Base-by-base conservation (phyloP, 1,284 basidiomycete species). In the Austropuccinia psidii region DNA sequence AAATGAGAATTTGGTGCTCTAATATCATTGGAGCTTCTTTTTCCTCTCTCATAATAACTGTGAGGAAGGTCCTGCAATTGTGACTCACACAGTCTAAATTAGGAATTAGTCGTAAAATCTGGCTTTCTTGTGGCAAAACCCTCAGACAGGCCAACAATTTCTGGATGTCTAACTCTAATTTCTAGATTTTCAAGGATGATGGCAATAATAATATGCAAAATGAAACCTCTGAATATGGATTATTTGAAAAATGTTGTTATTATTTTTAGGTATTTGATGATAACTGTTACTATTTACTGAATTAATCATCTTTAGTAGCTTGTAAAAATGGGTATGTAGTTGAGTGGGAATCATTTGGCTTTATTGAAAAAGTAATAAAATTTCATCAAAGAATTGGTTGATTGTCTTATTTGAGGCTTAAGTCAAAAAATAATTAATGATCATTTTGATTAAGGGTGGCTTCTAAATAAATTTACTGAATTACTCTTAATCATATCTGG, bases 401-500 rank as follows among this genome's bases (percentile, higher is more conserved):
- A n/a, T n/a, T n/a, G n/a, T 70, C 67, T 17, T 72, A 82, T 83
- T 83, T 88, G 85, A 77, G 90, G 85, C 78, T 89, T 83, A 80
- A 86, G 82, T 81, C 90, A 82, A 78, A 87, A 83, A 81, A 87
- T 83, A 81, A 82, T 35, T 37, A 58, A 13, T 54, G 54, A 60
- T 70, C 67, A 3, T 79, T 80, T 45, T 82, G 82, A 1, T 80
- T 77, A 2, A 82, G 79, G 0, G 83, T 83, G 69, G 82, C 80
- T 11, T 80, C 81, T n/a, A 96, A 88, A 80, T 96, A 93, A 78
- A 97, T 96, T 0, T 91, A 90, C 78, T 89, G 91, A 7, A 93
- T 92, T 60, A 89, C 87, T 27, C n/a, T 91, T 88, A 81, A 96
- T 91, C 77, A 96, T 90, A 0, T 92, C 94, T 78, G 94, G 91